Conservation (phyloP, 768 basidiomycete genomes). For the Piloderma croceum region DNA sequence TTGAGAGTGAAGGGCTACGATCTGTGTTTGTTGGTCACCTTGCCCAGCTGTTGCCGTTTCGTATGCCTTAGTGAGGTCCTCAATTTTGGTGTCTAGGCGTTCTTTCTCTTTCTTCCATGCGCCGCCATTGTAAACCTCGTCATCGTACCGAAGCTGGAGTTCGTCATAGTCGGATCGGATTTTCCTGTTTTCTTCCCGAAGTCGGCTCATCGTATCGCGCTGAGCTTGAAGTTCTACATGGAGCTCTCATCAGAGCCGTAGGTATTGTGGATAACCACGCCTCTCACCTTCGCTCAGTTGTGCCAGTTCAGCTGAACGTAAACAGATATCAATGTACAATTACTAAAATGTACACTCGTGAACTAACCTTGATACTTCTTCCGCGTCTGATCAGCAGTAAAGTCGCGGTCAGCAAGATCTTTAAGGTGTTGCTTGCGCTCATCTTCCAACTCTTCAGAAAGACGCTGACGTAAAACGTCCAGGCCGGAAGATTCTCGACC, state of each 20-base stretch:
- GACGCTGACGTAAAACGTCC: conserved; percentile 55
- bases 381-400: conserved; percentile 70
- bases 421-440: conserved; percentile 75
- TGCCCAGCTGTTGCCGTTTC: conserved; percentile 68
- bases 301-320: conserved; percentile 62
- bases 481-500: conserved; percentile 63
- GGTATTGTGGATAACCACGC: no score
- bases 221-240: conserved; percentile 67
- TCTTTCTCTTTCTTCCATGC: conserved; percentile 89
- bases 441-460: conserved; percentile 74
- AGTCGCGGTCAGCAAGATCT: conserved; percentile 75
- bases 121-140: conserved; percentile 70
- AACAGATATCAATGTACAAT: conserved; percentile 1
- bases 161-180: conserved; percentile 72
- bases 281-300: conserved; percentile 74
- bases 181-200: conserved; percentile 78
- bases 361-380: conserved; percentile 76
- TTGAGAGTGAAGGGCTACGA: conserved; percentile 79
- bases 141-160: conserved; percentile 67
- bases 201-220: conserved; percentile 65
- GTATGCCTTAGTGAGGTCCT: conserved; percentile 67
- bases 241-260: conserved; percentile 4
- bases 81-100: conserved; percentile 77
- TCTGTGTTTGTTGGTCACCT: conserved; percentile 78
- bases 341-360: not conserved